These are phyloP conservation scores for Monosporascus sp. DNA, from an alignment of 2,329 filamentous ascomycete species.

Conservation along the genomic window DNA sequence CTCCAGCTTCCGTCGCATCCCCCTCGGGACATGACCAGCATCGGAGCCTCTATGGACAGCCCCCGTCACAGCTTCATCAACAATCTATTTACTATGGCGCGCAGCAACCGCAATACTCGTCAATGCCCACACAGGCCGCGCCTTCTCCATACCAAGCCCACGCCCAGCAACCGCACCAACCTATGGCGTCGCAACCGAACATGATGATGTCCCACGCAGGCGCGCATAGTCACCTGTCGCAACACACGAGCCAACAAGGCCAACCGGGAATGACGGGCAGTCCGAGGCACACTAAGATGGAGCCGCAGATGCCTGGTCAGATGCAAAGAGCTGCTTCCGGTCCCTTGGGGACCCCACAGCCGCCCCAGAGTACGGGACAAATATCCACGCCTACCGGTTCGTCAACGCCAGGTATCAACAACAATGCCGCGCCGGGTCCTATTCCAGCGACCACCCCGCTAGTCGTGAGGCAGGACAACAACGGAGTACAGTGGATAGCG, in stretches of 20 bases:
- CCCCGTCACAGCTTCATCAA: constrained; percentile 70
- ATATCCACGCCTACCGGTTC: constrained; percentile 41
- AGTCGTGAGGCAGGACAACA: constrained; percentile 89
- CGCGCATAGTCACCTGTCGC: constrained; percentile 52
- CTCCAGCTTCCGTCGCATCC: constrained; percentile 87
- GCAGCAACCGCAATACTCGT: constrained; percentile 56
- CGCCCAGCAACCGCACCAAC: constrained; percentile 47
- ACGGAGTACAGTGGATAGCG: constrained; percentile 97
- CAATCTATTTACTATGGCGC: constrained; percentile 71
- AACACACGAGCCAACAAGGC: constrained; percentile 53
- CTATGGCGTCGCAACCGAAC: constrained; percentile 59
- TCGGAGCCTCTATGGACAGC: constrained; percentile 78
- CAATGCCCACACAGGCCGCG: constrained; percentile 58
- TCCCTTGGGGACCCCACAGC: constrained; percentile 40
- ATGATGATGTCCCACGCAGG: constrained; percentile 61
- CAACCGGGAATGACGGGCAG: constrained; percentile 54
- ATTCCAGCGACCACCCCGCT: constrained; percentile 95
- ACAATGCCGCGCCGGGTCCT: constrained; percentile 88
- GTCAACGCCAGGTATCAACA: constrained; percentile 58
- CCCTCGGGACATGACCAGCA: constrained; percentile 86
- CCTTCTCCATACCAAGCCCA: constrained; percentile 58
- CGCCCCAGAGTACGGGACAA: constrained; percentile 37
- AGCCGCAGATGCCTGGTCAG: constrained; percentile 55
- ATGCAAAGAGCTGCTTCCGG: constrained; percentile 54
- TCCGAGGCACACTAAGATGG: constrained; percentile 57